These are phyloP conservation scores for Vitis rotundifolia DNA, from an alignment of 164 flowering plant genomes.

Conservation along the genomic window DNA sequence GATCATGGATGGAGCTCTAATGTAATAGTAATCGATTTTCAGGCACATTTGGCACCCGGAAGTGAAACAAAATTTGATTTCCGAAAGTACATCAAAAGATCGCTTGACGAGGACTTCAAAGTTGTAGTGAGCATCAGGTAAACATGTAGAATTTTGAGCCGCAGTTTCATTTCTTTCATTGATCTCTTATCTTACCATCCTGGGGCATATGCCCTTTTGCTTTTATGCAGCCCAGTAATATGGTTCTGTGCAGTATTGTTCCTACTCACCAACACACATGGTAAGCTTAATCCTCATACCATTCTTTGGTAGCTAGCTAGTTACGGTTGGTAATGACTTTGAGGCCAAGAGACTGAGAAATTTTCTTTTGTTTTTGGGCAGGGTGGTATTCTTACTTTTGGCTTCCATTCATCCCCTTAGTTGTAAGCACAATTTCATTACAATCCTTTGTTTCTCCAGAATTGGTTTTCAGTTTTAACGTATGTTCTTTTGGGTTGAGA, in stretches of 20 bases:
- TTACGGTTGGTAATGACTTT: background rate
- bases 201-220: background rate
- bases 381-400: conserved; percentile 52
- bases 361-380: conserved; percentile 14
- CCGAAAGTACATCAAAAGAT: conserved; percentile 50
- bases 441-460: background rate
- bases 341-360: background rate
- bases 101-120: conserved; percentile 52
- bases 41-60: conserved; percentile 63
- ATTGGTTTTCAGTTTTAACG: background rate
- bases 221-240: conserved; percentile 43
- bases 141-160: background rate
- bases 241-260: conserved; percentile 51
- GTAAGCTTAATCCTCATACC: conserved; percentile 18
- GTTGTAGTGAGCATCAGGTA: conserved; percentile 49
- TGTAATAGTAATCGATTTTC: background rate
- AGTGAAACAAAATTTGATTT: conserved; percentile 48
- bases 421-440: conserved; percentile 34
- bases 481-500: background rate
- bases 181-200: background rate
- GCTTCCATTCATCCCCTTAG: conserved; percentile 56
- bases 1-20: background rate
- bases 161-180: background rate
- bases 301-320: too few relatives aligned
- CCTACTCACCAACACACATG: conserved; percentile 48